Evolutionary conservation across 805 yeast genomes (phyloP), one percentile per base, ranked within the genome.

Genomic region (Aciculoconidium aculeatum): DNA sequence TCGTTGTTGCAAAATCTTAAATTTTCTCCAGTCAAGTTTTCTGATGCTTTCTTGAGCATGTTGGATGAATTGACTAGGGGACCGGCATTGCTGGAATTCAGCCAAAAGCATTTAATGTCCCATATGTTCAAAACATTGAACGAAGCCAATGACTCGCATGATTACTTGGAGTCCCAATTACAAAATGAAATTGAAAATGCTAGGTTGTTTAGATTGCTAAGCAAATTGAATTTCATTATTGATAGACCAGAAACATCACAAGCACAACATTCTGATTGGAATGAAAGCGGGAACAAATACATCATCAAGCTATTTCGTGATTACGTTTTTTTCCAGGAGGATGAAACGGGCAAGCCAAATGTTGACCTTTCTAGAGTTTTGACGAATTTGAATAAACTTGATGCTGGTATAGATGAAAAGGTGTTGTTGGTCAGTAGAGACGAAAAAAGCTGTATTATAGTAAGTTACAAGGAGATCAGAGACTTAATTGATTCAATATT

Each of bases 401-500:
- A 92, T 50, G 94, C 90, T 5, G 97, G 96, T 1, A 70, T 80
- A 18, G 87, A 84, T 29, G 98, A 92, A 55, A 77, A 74, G 41
- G 57, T 92, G 10, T 61, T 88, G 51, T 67, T 92, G 30, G 85
- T 86, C 1, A 79, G 92, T 18, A 72, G 80, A 7, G 95, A 88
- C 52, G 95, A 86, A 49, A 79, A 77, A 61, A 80, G 75, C 25
- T 87, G 96, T 52, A 61, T 92, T 37, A 78, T 92, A 22, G 80
- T 85, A 31, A 76, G 88, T 44, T 92, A 81, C 54, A 82, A 81
- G 58, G 95, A 87, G 55, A 62, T 92, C 39, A 75, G 77, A 51
- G 80, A 73, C 41, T 57, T 82, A 43, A 67, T 87, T 20, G 90
- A 80, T 37, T 61, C 68, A 34, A 75, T 81, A 11, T 85, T 85